Conservation (phyloP, 495 filamentous ascomycete species). For the Penicillium macrosclerotiorum region DNA sequence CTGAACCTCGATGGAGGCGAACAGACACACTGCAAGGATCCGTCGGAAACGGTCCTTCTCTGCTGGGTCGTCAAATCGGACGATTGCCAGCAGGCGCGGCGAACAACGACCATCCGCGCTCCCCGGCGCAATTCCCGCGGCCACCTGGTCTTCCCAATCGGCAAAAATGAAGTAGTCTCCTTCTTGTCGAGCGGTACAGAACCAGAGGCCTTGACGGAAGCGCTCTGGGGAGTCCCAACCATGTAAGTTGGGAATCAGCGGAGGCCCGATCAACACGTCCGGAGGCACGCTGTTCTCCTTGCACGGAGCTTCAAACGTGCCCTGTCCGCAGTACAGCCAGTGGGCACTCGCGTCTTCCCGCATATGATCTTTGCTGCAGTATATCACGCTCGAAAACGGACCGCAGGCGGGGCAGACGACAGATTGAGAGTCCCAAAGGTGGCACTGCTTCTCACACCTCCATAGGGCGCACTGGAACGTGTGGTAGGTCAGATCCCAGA, state of each 20-base stretch:
- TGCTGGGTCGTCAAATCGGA: constrained; percentile 21
- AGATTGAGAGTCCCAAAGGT: constrained; percentile 38
- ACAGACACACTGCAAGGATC: constrained; percentile 32
- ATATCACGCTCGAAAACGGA: constrained; percentile 37
- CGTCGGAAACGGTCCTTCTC: constrained; percentile 40
- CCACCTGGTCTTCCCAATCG: constrained; percentile 20
- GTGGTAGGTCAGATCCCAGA: constrained; percentile 26
- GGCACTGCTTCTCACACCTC: constrained; percentile 49
- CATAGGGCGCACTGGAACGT: constrained; percentile 25
- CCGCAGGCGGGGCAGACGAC: constrained; percentile 46
- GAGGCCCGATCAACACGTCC: constrained; percentile 15
- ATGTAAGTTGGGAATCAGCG: constrained; percentile 28
- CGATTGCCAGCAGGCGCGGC: constrained; percentile 8
- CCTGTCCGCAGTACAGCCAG: constrained; percentile 31
- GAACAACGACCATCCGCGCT: constrained; percentile 20
- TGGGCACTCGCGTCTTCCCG: constrained; percentile 32
- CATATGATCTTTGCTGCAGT: constrained; percentile 41
- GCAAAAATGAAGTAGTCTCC: constrained; percentile 45
- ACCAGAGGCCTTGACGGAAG: constrained; percentile 36
- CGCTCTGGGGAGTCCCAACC: constrained; percentile 33
- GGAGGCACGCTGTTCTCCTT: constrained; percentile 17
- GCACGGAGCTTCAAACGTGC: constrained; percentile 15
- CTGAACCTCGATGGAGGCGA: constrained; percentile 18
- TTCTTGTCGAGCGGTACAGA: constrained; percentile 13
- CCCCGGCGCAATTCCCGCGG: constrained; percentile 9